Evolutionary conservation across 257 asterid species (phyloP).

Genomic region (Hygrophila difformis): DNA sequence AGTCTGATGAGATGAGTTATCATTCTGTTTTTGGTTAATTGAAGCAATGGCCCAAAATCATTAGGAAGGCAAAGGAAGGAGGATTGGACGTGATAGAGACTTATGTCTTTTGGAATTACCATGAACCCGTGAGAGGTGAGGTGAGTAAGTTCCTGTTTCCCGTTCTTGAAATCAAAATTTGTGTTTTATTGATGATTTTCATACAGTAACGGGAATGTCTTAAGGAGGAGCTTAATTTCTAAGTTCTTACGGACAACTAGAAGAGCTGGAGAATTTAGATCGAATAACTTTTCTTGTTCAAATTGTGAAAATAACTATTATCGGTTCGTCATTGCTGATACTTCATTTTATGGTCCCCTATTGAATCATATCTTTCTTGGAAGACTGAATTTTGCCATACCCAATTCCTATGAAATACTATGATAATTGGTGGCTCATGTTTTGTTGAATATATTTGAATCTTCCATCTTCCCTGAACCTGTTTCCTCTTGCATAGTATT

Average conservation of each 20-base stretch:
- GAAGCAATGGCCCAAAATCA: conserved; percentile 67
- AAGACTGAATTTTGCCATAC: not conserved
- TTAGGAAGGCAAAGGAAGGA: conserved; percentile 71
- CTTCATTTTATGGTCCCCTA: no score
- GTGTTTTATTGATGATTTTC: no score
- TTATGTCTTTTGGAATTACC: conserved; percentile 81
- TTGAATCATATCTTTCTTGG: no score
- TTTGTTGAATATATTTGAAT: not conserved
- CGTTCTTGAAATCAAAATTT: not conserved
- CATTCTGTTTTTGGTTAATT: conserved; percentile 2
- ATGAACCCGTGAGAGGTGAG: conserved; percentile 70
- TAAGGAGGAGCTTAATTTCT: no score
- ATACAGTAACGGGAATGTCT: no score
- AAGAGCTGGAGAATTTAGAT: no score
- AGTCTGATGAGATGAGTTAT: not conserved
- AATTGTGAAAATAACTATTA: no score
- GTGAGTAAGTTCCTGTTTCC: conserved; percentile 23
- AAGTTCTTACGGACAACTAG: no score
- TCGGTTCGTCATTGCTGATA: no score
- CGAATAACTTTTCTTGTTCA: no score
- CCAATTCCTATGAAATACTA: not conserved
- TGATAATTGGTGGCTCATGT: not conserved
- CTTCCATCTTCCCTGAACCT: no score
- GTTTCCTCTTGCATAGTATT: no score
- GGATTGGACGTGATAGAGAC: conserved; percentile 84